Conservation (phyloP, 179 eudicot species). For the Beta macrorhiza region DNA sequence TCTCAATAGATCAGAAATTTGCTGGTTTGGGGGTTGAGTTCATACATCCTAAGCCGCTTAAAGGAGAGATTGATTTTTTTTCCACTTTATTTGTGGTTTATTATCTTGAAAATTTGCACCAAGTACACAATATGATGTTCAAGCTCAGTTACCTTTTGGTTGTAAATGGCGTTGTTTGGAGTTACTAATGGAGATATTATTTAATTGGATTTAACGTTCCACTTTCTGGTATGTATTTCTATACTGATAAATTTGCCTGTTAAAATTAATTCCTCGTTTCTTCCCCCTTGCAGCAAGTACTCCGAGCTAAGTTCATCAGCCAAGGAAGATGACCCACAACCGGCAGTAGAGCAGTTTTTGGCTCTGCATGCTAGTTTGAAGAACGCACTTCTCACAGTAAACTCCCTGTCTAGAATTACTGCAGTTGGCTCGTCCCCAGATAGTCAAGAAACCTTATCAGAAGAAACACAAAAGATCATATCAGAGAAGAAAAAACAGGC, state of each 20-base stretch:
- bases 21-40: not conserved
- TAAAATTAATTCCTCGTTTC: not conserved
- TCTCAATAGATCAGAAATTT: not conserved
- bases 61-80: not conserved
- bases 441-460: slow-evolving; percentile 56
- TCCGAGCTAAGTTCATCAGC: slow-evolving; percentile 57
- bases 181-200: not conserved
- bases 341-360: slow-evolving; percentile 45
- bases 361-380: slow-evolving; percentile 42
- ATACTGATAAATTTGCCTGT: not conserved
- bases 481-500: slow-evolving; percentile 40
- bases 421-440: slow-evolving; percentile 52
- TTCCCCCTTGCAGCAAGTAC: slow-evolving; percentile 55
- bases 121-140: not conserved
- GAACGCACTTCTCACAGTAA: slow-evolving; percentile 28
- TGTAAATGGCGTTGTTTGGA: not conserved
- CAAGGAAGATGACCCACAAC: slow-evolving; percentile 43
- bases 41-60: not conserved
- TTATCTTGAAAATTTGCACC: not conserved
- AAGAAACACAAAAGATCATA: slow-evolving; percentile 36
- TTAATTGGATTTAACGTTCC: not conserved
- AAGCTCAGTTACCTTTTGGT: not conserved
- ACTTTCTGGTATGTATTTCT: not conserved
- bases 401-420: slow-evolving; percentile 53
- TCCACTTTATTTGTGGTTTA: not conserved